Conservation (phyloP, 306 rosid genomes). For the Vachellia pachyceras region DNA sequence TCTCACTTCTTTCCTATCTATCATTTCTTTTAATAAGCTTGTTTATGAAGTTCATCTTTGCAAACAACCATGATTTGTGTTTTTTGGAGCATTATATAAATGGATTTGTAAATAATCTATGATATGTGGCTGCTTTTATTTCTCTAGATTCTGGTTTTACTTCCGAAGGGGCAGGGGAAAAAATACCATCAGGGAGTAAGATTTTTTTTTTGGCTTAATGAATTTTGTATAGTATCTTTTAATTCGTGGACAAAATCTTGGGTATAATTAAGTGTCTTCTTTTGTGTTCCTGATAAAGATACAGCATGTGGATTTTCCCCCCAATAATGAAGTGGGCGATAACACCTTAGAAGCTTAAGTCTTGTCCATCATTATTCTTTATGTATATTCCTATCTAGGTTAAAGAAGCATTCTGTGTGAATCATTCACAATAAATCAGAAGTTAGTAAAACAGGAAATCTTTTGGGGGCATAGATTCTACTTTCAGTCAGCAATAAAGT, state of each 20-base stretch:
- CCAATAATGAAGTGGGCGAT: background rate
- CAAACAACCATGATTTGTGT: background rate
- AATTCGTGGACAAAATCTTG: background rate
- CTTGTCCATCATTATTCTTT: background rate
- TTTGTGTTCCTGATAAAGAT: background rate
- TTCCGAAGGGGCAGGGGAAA: background rate
- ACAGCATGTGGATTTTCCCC: background rate
- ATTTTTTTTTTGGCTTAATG: background rate
- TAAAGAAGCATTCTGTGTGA: background rate
- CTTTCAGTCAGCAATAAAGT: background rate
- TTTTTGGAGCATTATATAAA: background rate
- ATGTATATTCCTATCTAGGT: background rate
- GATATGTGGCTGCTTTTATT: slow-evolving; percentile 3
- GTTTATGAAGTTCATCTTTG: background rate
- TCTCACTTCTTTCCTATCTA: background rate
- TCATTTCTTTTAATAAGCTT: background rate
- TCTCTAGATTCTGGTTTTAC: background rate
- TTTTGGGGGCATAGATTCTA: background rate
- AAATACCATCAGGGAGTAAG: background rate
- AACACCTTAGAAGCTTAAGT: background rate
- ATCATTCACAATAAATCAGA: slow-evolving; percentile 10
- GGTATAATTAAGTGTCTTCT: background rate
- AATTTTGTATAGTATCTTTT: background rate
- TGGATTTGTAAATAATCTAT: background rate
- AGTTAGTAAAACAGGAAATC: background rate